Evolutionary conservation across 768 basidiomycete species (phyloP).

Genomic region (Clathrus columnatus): DNA sequence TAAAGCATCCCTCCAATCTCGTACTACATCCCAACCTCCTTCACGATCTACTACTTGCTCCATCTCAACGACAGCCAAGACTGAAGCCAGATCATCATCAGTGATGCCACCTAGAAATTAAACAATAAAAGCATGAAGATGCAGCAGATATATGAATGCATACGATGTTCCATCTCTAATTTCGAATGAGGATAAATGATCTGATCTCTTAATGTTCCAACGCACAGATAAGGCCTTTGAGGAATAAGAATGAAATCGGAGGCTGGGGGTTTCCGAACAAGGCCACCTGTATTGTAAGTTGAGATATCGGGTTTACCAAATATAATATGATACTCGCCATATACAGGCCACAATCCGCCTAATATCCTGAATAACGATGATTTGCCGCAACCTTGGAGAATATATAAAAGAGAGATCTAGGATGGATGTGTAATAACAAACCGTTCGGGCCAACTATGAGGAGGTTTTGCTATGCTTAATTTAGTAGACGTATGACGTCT

Average conservation of each 20-base stretch:
- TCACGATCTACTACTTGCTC: constrained; percentile 81
- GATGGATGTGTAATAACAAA: constrained; percentile 18
- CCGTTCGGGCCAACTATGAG: constrained; percentile 95
- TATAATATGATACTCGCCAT: constrained; percentile 19
- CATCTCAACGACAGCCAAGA: constrained; percentile 78
- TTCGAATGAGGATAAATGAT: constrained; percentile 90
- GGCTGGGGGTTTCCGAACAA: constrained; percentile 83
- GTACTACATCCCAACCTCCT: constrained; percentile 88
- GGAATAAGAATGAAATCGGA: constrained; percentile 91
- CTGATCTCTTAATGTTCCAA: constrained; percentile 92
- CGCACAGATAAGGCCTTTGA: constrained; percentile 89
- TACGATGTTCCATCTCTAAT: constrained; percentile 69
- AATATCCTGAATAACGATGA: constrained; percentile 92
- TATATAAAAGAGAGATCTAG: neutral
- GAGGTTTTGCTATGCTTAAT: constrained; percentile 64
- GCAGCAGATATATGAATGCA: constrained; percentile 21
- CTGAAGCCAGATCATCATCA: constrained; percentile 62
- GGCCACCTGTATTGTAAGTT: constrained; percentile 37
- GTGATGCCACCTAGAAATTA: constrained; percentile 48
- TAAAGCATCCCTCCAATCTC: constrained; percentile 89
- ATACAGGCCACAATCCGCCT: constrained; percentile 93
- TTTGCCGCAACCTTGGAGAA: constrained; percentile 64
- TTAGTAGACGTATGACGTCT: constrained; percentile 1
- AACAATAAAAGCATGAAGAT: neutral
- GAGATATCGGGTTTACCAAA: neutral